Percentiles rank a stretch among this genome's conserved stretches.
Conservation (phyloP, 768 basidiomycete species). For the Cubamyces lactineus region DNA sequence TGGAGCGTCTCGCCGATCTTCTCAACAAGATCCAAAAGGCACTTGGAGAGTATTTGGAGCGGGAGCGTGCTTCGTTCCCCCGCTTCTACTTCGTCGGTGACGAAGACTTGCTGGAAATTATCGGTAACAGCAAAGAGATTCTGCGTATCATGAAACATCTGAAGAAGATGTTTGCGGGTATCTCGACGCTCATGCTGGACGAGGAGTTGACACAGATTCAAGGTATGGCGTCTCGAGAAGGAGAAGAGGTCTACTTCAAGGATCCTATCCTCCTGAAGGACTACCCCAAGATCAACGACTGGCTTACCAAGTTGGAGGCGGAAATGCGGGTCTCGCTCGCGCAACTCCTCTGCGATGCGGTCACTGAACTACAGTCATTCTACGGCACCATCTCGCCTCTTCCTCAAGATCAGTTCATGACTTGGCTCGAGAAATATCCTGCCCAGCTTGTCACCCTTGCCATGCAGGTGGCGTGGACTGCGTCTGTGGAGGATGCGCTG, state of each 20-base stretch:
- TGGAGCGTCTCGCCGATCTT: constrained; percentile 94
- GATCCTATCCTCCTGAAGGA: constrained; percentile 87
- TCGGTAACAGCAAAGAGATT: constrained; percentile 99
- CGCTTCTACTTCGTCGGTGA: constrained; percentile 99
- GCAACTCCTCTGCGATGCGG: constrained; percentile 75
- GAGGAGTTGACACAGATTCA: constrained; percentile 87
- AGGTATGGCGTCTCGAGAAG: constrained; percentile 95
- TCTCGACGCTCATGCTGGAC: constrained; percentile 86
- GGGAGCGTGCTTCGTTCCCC: constrained; percentile 97
- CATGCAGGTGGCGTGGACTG: constrained; percentile 93
- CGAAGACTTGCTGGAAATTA: constrained; percentile 97
- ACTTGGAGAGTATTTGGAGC: constrained; percentile 96
- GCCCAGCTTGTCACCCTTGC: constrained; percentile 97
- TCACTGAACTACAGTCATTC: constrained; percentile 78
- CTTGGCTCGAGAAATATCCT: constrained; percentile 93
- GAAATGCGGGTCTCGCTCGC: constrained; percentile 94
- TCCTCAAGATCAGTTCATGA: constrained; percentile 69
- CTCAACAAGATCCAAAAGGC: constrained; percentile 99
- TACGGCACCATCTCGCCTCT: constrained; percentile 69
- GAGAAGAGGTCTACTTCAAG: constrained; percentile 88
- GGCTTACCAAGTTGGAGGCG: constrained; percentile 89
- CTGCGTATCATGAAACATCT: constrained; percentile 98
- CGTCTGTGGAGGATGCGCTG: constrained; percentile 73
- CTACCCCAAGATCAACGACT: constrained; percentile 98
- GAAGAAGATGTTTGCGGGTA: constrained; percentile 99